Evolutionary conservation across 177 flowering plant genomes (phyloP), one percentile per base, ranked within the genome.

Genomic region (Tripterygium wilfordii): DNA sequence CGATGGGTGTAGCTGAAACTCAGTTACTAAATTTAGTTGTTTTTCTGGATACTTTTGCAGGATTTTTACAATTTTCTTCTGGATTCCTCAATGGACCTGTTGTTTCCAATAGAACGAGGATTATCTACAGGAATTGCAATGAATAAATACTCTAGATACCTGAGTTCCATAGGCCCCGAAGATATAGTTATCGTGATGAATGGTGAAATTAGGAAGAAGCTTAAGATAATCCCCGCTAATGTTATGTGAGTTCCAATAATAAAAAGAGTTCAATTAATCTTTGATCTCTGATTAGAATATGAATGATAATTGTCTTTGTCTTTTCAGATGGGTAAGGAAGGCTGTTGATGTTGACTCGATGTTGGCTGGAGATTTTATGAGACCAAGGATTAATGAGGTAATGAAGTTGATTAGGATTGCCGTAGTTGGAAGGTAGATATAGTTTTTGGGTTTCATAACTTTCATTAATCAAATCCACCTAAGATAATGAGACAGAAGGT

Each of bases 51-150:
- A 27, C n/a, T 24, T 41, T 13, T 41, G 15, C 74, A 90, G 96
- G 92, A 90, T 51, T 79, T 90, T 60, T 88, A 88, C 67, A 90
- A 90, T 63, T 90, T 85, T 51, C 17, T 90, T 18, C 32, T 71
- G 65, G 98, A 90, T 62, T 43, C 66, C 0, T 72, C 58, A 2
- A 57, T 41, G 51, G 86, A 75, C 36, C 69, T 81, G 1, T 29
- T 67, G 2, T 25, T 79, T 14, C 26, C 56, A 9, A 38, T 66
- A 40, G 49, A 80, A 0, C 2, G 43, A 2, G 62, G 53, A 19
- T 9, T 57, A 33, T 26, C 70, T 3, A 35, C 30, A 32, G 48
- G 24, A 49, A 53, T 56, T 7, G 25, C 63, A 20, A 17, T 45
- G 32, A 81, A 49, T 45, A 61, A 64, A 24, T 85, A 88, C 44